Evolutionary conservation across 345 rosid species (phyloP).

Genomic region (Eucalyptus fibrosa): DNA sequence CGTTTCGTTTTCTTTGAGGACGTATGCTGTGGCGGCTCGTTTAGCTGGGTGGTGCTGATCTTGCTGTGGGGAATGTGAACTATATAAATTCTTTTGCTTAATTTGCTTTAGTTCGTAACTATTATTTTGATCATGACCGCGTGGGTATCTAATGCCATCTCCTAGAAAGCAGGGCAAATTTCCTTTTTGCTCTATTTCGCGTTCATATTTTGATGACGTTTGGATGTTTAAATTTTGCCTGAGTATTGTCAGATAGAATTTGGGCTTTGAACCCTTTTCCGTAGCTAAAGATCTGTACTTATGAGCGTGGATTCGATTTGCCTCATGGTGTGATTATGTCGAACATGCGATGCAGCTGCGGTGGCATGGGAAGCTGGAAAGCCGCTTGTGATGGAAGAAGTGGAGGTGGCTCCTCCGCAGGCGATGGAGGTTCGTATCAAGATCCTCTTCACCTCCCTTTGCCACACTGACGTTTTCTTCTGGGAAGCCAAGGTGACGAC

Average conservation of each 20-base stretch:
- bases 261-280: neutral
- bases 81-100: neutral
- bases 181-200: neutral
- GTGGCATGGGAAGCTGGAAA: conserved; percentile 55
- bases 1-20: neutral
- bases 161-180: neutral
- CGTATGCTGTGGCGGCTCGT: neutral
- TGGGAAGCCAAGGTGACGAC: conserved; percentile 34
- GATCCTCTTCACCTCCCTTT: conserved; percentile 26
- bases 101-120: neutral
- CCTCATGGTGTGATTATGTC: neutral
- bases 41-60: neutral
- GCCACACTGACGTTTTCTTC: conserved; percentile 41
- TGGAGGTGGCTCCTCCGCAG: conserved; percentile 48
- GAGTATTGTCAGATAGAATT: neutral
- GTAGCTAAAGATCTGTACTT: neutral
- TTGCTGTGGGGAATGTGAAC: neutral
- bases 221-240: neutral
- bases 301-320: neutral
- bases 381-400: conserved; percentile 36
- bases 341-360: conserved; percentile 13
- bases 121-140: neutral
- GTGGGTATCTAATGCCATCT: neutral
- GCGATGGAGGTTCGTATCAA: conserved; percentile 28
- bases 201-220: neutral